Percentiles rank a stretch among this genome's conserved stretches.
phyloP scores from a whole-genome alignment of 2,329 filamentous ascomycete species.

The Xylaria sp. region DNA sequence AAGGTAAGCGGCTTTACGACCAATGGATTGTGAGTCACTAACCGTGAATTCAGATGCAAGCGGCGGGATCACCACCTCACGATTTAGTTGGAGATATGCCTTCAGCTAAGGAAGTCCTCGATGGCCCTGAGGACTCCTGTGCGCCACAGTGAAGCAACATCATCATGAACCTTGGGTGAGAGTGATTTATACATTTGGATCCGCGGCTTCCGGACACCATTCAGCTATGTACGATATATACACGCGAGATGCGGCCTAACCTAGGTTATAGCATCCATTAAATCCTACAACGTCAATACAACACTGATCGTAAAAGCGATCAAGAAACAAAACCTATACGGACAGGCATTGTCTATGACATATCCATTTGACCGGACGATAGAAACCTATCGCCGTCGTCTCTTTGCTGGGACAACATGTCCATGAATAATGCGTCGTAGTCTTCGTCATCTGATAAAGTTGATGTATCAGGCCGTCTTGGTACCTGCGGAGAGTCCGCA shows the following conservation, averaged over 20 bases:
- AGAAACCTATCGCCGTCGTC: slow-evolving; percentile 41
- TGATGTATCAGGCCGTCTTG: slow-evolving; percentile 49
- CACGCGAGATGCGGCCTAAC: slow-evolving; percentile 34
- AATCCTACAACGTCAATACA: slow-evolving; percentile 39
- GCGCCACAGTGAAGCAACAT: slow-evolving; percentile 64
- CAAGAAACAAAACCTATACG: slow-evolving; percentile 7
- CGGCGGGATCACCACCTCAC: slow-evolving; percentile 85
- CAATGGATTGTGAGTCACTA: slow-evolving; percentile 21
- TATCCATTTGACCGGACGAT: slow-evolving; percentile 58
- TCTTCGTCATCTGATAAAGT: slow-evolving; percentile 65
- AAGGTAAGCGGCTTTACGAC: slow-evolving; percentile 69
- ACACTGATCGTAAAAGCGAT: slow-evolving; percentile 18
- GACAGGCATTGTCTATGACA: slow-evolving; percentile 50
- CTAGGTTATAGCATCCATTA: slow-evolving; percentile 38
- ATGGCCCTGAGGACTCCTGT: slow-evolving; percentile 69
- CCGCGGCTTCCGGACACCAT: slow-evolving; percentile 19
- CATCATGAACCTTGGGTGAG: slow-evolving; percentile 16
- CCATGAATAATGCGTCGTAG: slow-evolving; percentile 73
- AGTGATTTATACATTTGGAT: slow-evolving; percentile 36
- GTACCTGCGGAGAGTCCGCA: slow-evolving; percentile 32
- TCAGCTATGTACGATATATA: slow-evolving; percentile 37
- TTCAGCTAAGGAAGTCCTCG: slow-evolving; percentile 78
- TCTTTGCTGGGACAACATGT: slow-evolving; percentile 62
- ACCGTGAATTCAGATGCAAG: slow-evolving; percentile 82
- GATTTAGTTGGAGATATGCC: slow-evolving; percentile 93